Evolutionary conservation across 176 grass and related monocot genomes (phyloP).

Genomic region (Pontederia crassipes): DNA sequence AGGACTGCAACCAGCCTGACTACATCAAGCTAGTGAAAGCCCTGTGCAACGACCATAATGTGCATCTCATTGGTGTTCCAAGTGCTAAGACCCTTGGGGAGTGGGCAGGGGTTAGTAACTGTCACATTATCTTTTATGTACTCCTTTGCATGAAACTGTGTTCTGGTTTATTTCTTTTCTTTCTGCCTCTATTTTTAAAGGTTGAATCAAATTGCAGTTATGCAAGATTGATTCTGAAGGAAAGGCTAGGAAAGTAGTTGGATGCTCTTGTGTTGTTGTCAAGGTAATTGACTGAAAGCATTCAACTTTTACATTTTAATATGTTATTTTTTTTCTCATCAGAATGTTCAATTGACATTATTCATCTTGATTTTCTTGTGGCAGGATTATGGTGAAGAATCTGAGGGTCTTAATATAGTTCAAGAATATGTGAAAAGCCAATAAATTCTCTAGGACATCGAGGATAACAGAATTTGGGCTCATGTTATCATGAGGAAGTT

Average conservation of each 20-base stretch:
- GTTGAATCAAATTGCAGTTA: conserved; percentile 27
- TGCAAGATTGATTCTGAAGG: conserved; percentile 86
- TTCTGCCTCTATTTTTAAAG: not conserved
- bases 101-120: conserved; percentile 11
- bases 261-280: conserved; percentile 69
- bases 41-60: conserved; percentile 7
- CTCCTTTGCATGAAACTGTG: not conserved
- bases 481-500: no score
- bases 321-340: not conserved
- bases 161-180: not conserved
- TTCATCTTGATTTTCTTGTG: conserved; percentile 6
- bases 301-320: not conserved
- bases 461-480: no score
- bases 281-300: conserved; percentile 33
- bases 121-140: not conserved
- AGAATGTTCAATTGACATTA: not conserved
- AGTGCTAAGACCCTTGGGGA: conserved; percentile 7
- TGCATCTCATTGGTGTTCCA: not conserved
- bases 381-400: conserved; percentile 86
- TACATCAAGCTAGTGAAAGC: conserved; percentile 12
- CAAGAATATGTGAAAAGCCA: conserved; percentile 72
- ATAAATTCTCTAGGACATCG: conserved; percentile 11
- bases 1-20: conserved; percentile 8
- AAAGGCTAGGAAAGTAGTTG: conserved; percentile 80
- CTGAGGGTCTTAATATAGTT: conserved; percentile 79